Evolutionary conservation across 306 rosid species (phyloP), one percentile per base, ranked within the genome.

Genomic region (Sophora flavescens): DNA sequence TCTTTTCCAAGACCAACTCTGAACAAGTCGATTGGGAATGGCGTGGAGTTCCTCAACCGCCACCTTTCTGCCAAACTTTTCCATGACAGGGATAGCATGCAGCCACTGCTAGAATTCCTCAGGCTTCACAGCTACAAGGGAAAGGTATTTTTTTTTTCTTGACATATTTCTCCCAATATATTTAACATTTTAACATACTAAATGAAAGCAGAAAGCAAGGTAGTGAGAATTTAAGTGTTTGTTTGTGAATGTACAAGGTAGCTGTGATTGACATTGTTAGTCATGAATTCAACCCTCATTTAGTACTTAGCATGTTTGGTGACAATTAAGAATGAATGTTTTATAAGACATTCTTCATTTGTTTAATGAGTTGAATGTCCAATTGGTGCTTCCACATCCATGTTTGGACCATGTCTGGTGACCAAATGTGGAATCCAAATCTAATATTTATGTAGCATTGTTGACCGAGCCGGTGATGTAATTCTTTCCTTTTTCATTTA

Each of bases 21-120:
- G 22, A 92, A 94, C 58, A 95, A 95, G 87, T 95, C 92, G 5
- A 95, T 95, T 44, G 99, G 99, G 11, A 95, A 95, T 65, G 99
- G 99, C 0, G 99, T 95, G 1, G 98, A 95, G 90, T 95, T 92
- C 80, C 97, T 95, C 80, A 95, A 95, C 68, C 99, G 98, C n/a
- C 98, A 95, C 75, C 97, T 95, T 41, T 95, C 97, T 45, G 98
- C 99, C 4, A 92, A 95, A 80, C 98, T 95, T 67, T 95, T 95
- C 89, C 99, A 95, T 73, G 99, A 83, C 85, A 95, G 80, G 88
- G 98, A 95, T 81, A 95, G 99, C 86, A 78, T 95, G 99, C 85
- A 87, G 39, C 99, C 98, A 6, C 83, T 95, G 70, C 92, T 95
- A 7, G 93, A 92, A 36, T 95, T 95, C 62, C 97, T 95, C 66